These are phyloP conservation scores for Colletotrichum melonis DNA, from an alignment of 2,329 filamentous ascomycete species.

Conservation along the genomic window DNA sequence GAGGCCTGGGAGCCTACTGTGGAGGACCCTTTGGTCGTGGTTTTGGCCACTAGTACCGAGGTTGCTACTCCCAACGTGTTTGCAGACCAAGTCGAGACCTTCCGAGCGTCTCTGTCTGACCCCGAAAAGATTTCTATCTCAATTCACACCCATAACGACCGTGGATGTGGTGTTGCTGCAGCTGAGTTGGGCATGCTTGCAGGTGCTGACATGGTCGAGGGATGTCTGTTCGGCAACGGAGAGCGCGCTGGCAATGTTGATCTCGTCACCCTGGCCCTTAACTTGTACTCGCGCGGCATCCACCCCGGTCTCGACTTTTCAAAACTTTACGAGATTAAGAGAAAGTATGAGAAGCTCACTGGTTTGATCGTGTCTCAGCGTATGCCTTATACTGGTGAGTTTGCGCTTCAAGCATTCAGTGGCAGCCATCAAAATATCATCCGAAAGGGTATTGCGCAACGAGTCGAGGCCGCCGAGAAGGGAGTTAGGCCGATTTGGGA, in stretches of 20 bases:
- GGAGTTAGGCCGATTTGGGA: slow-evolving; percentile 59
- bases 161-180: slow-evolving; percentile 88
- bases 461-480: slow-evolving; percentile 59
- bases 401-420: slow-evolving; percentile 91
- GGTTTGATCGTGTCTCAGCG: slow-evolving; percentile 93
- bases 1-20: slow-evolving; percentile 87
- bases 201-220: slow-evolving; percentile 91
- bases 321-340: slow-evolving; percentile 85
- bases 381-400: slow-evolving; percentile 88
- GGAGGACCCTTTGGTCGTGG: slow-evolving; percentile 91
- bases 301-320: slow-evolving; percentile 91
- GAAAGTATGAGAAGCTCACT: slow-evolving; percentile 89
- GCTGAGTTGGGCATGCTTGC: slow-evolving; percentile 96
- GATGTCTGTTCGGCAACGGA: slow-evolving; percentile 92
- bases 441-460: slow-evolving; percentile 85
- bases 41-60: slow-evolving; percentile 94
- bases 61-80: slow-evolving; percentile 94
- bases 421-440: slow-evolving; percentile 96
- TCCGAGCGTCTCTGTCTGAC: slow-evolving; percentile 86
- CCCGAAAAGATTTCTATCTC: slow-evolving; percentile 89
- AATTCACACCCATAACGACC: slow-evolving; percentile 93
- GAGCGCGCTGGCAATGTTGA: slow-evolving; percentile 96
- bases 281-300: slow-evolving; percentile 94
- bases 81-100: slow-evolving; percentile 96
- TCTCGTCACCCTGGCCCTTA: slow-evolving; percentile 89